Base-by-base conservation (phyloP, 2,329 filamentous ascomycete genomes). In the Lizonia empirigonia region DNA sequence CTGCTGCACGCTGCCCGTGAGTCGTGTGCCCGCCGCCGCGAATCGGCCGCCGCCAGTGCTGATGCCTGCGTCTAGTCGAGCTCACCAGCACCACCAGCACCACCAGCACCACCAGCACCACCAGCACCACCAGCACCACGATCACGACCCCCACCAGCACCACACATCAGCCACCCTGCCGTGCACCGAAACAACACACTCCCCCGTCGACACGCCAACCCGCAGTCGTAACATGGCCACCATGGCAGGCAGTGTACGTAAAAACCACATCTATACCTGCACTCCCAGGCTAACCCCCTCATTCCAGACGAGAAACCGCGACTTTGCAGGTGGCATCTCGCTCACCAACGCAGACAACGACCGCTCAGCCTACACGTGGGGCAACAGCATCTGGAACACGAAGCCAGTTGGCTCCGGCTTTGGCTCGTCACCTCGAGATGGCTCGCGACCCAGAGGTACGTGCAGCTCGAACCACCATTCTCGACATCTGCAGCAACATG, bases 311-410 rank as follows among this genome's bases (percentile, higher is more conserved):
- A 64, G 69, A 49, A 50, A 67, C 50, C 69, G 68, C 59, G 64
- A 70, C 37, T 65, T 62, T 41, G 39, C 59, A 35, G 63, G 64
- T 44, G 63, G 62, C 29, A 55, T 67, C n/a, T 53, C 67, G 24
- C 58, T 72, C 55, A 69, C 68, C 53, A 60, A 58, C 45, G 52
- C 54, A 20, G 68, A 70, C 29, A 57, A 49, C 39, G 68, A 71
- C 8, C 67, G 64, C 50, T 42, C 63, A 5, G 55, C 67, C 22
- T 68, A 67, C 33, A 40, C 68, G 9, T 73, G 71, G 70, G 61
- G 62, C 20, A 66, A 63, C 44, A 73, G 64, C 64, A 74, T 73
- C 37, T 74, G 71, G 71, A 70, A 68, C 53, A 63, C 62, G 35
- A 63, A 49, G 38, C 49, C 56, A 15, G 48, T 71, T 15, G 58